phyloP scores from a whole-genome alignment of 371 early-diverging fungal species.

The Syncephalastrum contaminatum region DNA sequence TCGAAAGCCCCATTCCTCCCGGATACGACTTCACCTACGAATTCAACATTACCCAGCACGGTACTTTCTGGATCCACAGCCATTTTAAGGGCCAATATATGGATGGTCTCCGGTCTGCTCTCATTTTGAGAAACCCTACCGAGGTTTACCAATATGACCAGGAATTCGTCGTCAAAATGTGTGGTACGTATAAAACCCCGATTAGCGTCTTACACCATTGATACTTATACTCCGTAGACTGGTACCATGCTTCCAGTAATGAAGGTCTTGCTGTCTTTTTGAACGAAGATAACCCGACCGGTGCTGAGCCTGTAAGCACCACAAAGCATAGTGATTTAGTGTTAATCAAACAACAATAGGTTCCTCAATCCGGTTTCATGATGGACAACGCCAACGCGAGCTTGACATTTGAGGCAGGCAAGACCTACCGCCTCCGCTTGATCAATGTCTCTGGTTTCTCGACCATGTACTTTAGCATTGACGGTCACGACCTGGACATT shows the following conservation, averaged over 20 bases:
- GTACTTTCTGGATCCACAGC: conserved; percentile 79
- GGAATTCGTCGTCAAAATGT: conserved; percentile 61
- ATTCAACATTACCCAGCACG: conserved; percentile 61
- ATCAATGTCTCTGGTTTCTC: conserved; percentile 77
- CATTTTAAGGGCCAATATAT: conserved; percentile 75
- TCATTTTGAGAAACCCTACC: conserved; percentile 64
- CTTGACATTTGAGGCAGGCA: conserved; percentile 65
- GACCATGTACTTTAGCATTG: conserved; percentile 76
- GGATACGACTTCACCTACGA: conserved; percentile 62
- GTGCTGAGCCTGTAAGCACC: conserved; percentile 59
- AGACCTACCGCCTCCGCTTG: conserved; percentile 81
- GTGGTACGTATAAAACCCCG: conserved; percentile 35
- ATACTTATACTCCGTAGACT: conserved; percentile 41
- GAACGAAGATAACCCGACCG: conserved; percentile 61
- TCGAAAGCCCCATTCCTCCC: conserved; percentile 31
- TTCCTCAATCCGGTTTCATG: conserved; percentile 62
- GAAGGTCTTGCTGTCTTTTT: conserved; percentile 43
- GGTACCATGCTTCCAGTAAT: conserved; percentile 60
- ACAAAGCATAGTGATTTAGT: conserved; percentile 18
- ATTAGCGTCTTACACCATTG: background rate
- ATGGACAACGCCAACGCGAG: conserved; percentile 45
- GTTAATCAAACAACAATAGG: conserved; percentile 16
- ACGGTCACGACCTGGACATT: conserved; percentile 73
- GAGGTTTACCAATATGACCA: conserved; percentile 71
- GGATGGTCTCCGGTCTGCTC: conserved; percentile 77